These are phyloP conservation scores for Calocybe indica DNA, from an alignment of 768 basidiomycete genomes.

Conservation along the genomic window DNA sequence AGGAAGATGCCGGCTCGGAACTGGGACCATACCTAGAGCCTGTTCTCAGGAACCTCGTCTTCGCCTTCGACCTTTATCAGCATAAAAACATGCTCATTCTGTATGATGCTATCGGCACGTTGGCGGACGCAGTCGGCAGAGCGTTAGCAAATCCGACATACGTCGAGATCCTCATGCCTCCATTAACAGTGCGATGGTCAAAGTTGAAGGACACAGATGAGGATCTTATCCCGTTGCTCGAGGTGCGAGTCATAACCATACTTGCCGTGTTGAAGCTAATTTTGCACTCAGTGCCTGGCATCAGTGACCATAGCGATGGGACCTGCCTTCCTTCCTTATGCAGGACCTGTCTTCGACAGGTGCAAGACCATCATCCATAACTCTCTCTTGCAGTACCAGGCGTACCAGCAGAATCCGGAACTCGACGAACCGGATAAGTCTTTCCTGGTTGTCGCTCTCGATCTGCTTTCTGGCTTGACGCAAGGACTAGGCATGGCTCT, in stretches of 20 bases:
- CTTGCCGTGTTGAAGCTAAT: neutral
- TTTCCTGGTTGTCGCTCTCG: slow-evolving; percentile 97
- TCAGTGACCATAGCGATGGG: slow-evolving; percentile 98
- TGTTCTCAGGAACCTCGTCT: slow-evolving; percentile 88
- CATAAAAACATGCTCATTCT: slow-evolving; percentile 99
- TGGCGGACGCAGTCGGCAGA: slow-evolving; percentile 92
- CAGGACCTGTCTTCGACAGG: slow-evolving; percentile 87
- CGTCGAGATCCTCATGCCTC: slow-evolving; percentile 96
- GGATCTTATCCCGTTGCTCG: slow-evolving; percentile 89
- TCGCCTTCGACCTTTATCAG: slow-evolving; percentile 97
- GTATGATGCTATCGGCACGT: slow-evolving; percentile 97
- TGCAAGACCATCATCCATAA: slow-evolving; percentile 82
- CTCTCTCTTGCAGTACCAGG: slow-evolving; percentile 80
- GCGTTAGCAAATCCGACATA: slow-evolving; percentile 81
- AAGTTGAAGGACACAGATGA: slow-evolving; percentile 87
- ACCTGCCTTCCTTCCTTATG: slow-evolving; percentile 80
- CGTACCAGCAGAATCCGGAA: slow-evolving; percentile 83
- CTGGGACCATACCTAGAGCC: slow-evolving; percentile 94
- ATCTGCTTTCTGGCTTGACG: slow-evolving; percentile 90
- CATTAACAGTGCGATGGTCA: slow-evolving; percentile 85
- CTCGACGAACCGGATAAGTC: slow-evolving; percentile 94
- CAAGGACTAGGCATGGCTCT: slow-evolving; percentile 85
- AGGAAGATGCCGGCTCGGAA: slow-evolving; percentile 91
- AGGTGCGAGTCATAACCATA: slow-evolving; percentile 48
- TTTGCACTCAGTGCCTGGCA: slow-evolving; percentile 72